phyloP scores from a whole-genome alignment of 345 rosid genomes.

The Xanthoceras sorbifolium region DNA sequence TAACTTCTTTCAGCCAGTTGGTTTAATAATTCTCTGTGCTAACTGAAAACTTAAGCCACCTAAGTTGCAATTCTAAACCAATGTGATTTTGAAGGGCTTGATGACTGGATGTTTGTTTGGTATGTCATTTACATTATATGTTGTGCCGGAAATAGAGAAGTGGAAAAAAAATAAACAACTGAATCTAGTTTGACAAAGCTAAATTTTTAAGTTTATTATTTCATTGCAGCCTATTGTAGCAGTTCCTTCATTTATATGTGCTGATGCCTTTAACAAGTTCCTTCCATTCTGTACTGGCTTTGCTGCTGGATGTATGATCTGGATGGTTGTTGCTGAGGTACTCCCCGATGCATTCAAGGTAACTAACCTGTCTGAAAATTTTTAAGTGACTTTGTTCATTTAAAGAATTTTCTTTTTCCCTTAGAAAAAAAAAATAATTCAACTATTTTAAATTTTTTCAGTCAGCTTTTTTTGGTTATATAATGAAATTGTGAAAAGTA shows the following conservation, averaged over 20 bases:
- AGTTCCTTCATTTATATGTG: constrained; percentile 97
- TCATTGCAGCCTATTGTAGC: constrained; percentile 83
- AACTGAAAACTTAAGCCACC: background rate
- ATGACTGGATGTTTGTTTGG: background rate
- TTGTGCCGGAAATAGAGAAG: background rate
- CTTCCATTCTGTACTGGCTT: constrained; percentile 99
- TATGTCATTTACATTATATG: constrained; percentile 1
- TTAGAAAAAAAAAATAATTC: too few relatives aligned
- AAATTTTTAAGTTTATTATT: background rate
- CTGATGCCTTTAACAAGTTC: constrained; percentile 92
- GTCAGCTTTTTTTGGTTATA: too few relatives aligned
- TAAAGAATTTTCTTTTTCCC: background rate
- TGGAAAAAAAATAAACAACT: background rate
- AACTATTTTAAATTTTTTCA: background rate
- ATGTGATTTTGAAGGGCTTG: background rate
- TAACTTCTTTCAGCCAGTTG: background rate
- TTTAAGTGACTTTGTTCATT: too few relatives aligned
- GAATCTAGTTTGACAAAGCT: background rate
- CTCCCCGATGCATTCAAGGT: constrained; percentile 99
- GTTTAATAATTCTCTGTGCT: background rate
- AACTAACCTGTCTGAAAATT: background rate
- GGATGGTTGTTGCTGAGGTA: constrained; percentile 99
- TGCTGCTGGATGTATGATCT: constrained; percentile 99
- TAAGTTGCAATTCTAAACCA: background rate
- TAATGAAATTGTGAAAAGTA: too few relatives aligned